Evolutionary conservation across 768 basidiomycete genomes (phyloP), one percentile per base, ranked within the genome.

Genomic region (Lepiota venenata): DNA sequence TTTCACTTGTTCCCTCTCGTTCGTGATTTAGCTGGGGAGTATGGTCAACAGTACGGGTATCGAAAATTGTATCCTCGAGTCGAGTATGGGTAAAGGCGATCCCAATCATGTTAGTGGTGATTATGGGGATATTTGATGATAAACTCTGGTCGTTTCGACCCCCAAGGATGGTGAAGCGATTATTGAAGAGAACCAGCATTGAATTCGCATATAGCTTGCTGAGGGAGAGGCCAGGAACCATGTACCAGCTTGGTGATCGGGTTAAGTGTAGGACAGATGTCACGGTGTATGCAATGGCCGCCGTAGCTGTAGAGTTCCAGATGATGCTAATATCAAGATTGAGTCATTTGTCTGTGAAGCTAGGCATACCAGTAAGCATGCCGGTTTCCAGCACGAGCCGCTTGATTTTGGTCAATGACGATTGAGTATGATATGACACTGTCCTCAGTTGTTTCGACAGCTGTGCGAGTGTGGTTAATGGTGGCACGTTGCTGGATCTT

Each of bases 371-470:
- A 4, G 44, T 53, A 9, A 47, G 11, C 14, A 35, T 14, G 4
- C 52, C 52, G 1, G 52, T 53, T 53, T 53, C 52, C n/a, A 53
- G 16, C 15, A 53, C 5, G 1, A 53, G 35, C 21, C 52, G 21
- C 20, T 39, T 47, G 36, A 29, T 27, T 39, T 37, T 37, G 18
- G 45, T 53, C n/a, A 53, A n/a, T n/a, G 32, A 20, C 2, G 27
- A 37, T 46, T 53, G 52, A 2, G 52, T 46, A 15, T 5, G 15
- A 18, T 39, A 10, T n/a, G 52, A 32, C 14, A 45, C 38, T n/a
- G 11, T 32, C 8, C 21, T 20, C 6, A 25, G 7, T 38, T 39
- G 44, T 11, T 21, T 27, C 8, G 38, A 35, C 22, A 52, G 15
- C 51, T 52, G 42, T 15, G 35, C 18, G 12, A 39, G 10, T n/a